These are phyloP conservation scores for Pichia sp. DNA, from an alignment of 1,139 yeast genomes.

Conservation along the genomic window DNA sequence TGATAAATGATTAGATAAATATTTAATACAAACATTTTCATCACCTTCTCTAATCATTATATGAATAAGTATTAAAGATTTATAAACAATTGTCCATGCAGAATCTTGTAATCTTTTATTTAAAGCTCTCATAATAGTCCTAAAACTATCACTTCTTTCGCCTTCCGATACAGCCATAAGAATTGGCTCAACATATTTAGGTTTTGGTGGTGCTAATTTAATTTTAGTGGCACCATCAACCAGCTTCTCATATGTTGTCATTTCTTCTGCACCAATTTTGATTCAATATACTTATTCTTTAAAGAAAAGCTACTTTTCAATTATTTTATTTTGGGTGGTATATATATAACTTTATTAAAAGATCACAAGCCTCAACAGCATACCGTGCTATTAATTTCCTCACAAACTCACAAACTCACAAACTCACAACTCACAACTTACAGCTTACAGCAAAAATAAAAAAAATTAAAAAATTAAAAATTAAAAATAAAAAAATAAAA, in stretches of 20 bases:
- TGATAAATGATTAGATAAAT: constrained; percentile 52
- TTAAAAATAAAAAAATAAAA: no score
- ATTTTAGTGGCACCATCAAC: constrained; percentile 70
- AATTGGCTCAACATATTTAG: constrained; percentile 91
- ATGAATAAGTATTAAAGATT: constrained; percentile 77
- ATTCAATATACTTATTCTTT: no score
- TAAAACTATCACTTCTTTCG: constrained; percentile 48
- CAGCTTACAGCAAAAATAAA: no score
- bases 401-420: no score
- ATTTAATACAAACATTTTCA: constrained; percentile 58
- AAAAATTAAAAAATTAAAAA: no score
- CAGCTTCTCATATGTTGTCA: constrained; percentile 50
- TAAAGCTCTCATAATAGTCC: constrained; percentile 61
- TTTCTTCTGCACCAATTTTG: constrained; percentile 13
- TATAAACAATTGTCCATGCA: constrained; percentile 89
- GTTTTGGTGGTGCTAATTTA: constrained; percentile 91
- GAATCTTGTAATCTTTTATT: constrained; percentile 60
- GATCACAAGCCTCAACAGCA: no score
- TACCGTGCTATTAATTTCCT: no score
- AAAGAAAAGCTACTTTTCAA: no score
- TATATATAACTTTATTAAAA: no score
- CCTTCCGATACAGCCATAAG: constrained; percentile 62
- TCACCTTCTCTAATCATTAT: constrained; percentile 93
- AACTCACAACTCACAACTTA: no score
- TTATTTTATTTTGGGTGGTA: no score